A percentile compares a stretch with the other conserved stretches of the same genome.
Evolutionary conservation across 108 stramenopile genomes (phyloP).

Genomic region (Cyclotella distinguenda): DNA sequence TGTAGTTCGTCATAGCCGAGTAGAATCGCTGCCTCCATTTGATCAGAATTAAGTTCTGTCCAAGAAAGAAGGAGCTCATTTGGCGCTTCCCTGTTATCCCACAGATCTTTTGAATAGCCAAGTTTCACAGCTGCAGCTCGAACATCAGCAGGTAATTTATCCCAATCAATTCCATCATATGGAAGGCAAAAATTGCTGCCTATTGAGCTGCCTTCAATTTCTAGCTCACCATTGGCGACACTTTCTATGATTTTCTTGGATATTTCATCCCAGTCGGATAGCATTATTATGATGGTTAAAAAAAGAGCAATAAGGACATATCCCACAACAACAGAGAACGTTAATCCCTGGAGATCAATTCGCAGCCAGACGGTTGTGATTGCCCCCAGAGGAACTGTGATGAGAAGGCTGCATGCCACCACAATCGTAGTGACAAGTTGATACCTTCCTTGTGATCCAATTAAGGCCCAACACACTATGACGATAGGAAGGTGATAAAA

Average conservation of each 20-base stretch:
- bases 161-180: constrained; percentile 9
- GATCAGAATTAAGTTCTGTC: constrained; percentile 41
- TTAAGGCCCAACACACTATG: constrained; percentile 28
- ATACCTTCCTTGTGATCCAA: constrained; percentile 25
- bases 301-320: constrained; percentile 16
- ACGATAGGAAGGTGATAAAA: neutral
- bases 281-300: constrained; percentile 9
- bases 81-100: constrained; percentile 42
- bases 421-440: constrained; percentile 15
- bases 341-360: constrained; percentile 21
- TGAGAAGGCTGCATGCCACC: constrained; percentile 1
- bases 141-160: constrained; percentile 15
- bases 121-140: constrained; percentile 17
- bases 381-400: constrained; percentile 23
- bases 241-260: constrained; percentile 17
- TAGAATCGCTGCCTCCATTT: constrained; percentile 40
- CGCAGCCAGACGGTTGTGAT: constrained; percentile 7
- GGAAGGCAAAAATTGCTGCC: neutral
- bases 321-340: constrained; percentile 28
- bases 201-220: constrained; percentile 14
- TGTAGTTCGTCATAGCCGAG: constrained; percentile 45
- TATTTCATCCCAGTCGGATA: constrained; percentile 20
- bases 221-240: constrained; percentile 14
- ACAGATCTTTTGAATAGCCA: constrained; percentile 37
- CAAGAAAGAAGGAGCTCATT: constrained; percentile 29